These are phyloP conservation scores for Colletotrichum cereale DNA, from an alignment of 2,329 filamentous ascomycete genomes.

Conservation along the genomic window DNA sequence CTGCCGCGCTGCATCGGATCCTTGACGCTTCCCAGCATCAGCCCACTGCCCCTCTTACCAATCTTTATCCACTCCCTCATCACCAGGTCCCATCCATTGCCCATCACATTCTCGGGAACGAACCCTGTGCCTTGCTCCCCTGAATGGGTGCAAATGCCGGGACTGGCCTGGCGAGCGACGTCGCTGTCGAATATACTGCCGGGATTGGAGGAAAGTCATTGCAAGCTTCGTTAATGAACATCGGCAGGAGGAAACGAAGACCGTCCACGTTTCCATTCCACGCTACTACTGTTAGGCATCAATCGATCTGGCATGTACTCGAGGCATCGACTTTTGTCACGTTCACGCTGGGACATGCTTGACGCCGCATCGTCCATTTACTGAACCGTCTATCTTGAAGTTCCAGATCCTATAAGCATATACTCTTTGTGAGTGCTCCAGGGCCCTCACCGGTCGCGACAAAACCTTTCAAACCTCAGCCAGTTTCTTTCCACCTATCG, in stretches of 20 bases:
- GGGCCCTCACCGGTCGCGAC: neutral
- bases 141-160: neutral
- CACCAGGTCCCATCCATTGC: neutral
- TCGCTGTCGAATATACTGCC: neutral
- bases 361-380: neutral
- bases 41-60: neutral
- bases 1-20: constrained; percentile 1
- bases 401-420: neutral
- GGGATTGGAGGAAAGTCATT: neutral
- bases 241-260: neutral
- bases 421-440: neutral
- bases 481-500: neutral
- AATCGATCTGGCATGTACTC: neutral
- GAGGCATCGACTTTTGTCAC: neutral
- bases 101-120: constrained; percentile 2
- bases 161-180: neutral
- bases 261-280: constrained; percentile 1
- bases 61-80: constrained; percentile 7
- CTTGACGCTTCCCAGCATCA: constrained; percentile 17
- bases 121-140: neutral
- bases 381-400: neutral
- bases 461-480: neutral
- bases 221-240: constrained; percentile 1
- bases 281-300: neutral
- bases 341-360: neutral